A percentile compares a stretch with the other conserved stretches of the same genome.
Evolutionary conservation across 805 yeast species (phyloP).

Genomic region (Candida palmyrensis): DNA sequence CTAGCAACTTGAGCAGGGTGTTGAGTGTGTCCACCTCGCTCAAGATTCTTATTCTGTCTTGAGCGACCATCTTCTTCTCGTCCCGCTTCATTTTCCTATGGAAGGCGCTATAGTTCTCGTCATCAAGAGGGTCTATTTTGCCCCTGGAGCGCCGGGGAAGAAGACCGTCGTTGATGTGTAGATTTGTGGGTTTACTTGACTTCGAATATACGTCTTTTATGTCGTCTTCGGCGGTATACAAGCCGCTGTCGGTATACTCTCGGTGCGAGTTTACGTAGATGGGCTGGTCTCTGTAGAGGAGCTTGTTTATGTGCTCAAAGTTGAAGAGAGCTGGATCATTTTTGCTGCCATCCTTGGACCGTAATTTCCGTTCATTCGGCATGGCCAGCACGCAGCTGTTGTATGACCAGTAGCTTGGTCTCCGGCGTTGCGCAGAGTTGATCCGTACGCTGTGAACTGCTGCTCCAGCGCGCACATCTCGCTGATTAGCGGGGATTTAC

Average conservation of each 20-base stretch:
- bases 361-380: constrained; percentile 16
- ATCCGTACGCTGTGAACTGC: too few relatives aligned
- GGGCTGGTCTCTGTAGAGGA: constrained; percentile 12
- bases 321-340: constrained; percentile 21
- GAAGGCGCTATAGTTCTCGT: constrained; percentile 36
- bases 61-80: constrained; percentile 53
- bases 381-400: too few relatives aligned
- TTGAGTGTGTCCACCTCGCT: constrained; percentile 54
- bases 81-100: constrained; percentile 61
- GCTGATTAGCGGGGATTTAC: too few relatives aligned
- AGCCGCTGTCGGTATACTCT: too few relatives aligned
- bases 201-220: constrained; percentile 5
- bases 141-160: constrained; percentile 17
- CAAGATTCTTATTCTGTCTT: constrained; percentile 49
- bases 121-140: constrained; percentile 39
- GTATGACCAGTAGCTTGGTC: too few relatives aligned
- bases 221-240: constrained; percentile 14
- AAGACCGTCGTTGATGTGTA: constrained; percentile 6
- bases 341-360: constrained; percentile 21
- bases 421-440: too few relatives aligned
- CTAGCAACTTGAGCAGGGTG: constrained; percentile 36
- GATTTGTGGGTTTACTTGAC: too few relatives aligned
- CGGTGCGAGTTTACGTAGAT: background rate
- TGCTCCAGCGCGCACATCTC: too few relatives aligned
- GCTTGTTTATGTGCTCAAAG: constrained; percentile 27